These are phyloP conservation scores for Arabidopsis lyrata DNA, from an alignment of 441 rosid genomes.

Conservation along the genomic window DNA sequence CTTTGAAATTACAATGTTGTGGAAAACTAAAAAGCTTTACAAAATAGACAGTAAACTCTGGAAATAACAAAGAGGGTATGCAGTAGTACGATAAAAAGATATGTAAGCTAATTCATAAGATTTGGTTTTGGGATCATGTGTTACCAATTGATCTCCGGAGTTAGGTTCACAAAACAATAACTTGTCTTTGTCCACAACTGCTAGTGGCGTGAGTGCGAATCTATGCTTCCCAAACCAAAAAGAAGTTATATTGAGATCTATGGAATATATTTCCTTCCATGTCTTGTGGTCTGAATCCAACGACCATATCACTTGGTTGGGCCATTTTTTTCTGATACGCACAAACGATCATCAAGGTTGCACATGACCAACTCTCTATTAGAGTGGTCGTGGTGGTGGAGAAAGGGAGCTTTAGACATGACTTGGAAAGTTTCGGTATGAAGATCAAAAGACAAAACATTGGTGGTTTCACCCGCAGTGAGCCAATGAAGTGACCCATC, in stretches of 20 bases:
- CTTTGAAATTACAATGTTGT: not conserved
- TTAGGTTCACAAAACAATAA: not conserved
- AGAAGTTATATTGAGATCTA: not conserved
- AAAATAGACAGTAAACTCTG: constrained; percentile 6
- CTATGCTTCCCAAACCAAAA: not conserved
- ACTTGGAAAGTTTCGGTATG: not conserved
- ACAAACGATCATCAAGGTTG: constrained; percentile 1
- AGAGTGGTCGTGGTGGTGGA: not conserved
- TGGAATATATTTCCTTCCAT: not conserved
- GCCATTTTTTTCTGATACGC: not conserved
- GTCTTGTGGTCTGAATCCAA: not conserved
- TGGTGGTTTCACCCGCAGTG: not conserved
- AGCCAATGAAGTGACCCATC: constrained; percentile 20
- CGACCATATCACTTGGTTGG: constrained; percentile 1
- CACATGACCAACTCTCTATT: not conserved
- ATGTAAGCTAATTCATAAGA: not conserved
- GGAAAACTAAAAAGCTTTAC: not conserved
- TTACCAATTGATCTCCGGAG: not conserved
- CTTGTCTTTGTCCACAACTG: not conserved
- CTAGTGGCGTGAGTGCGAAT: not conserved
- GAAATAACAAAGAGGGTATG: constrained; percentile 15
- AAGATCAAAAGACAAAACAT: not conserved
- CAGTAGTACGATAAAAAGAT: not conserved
- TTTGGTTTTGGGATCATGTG: not conserved
- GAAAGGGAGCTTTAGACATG: not conserved